These are phyloP conservation scores for Picochlorum sp. DNA, from an alignment of 139 green algal genomes.

Conservation along the genomic window DNA sequence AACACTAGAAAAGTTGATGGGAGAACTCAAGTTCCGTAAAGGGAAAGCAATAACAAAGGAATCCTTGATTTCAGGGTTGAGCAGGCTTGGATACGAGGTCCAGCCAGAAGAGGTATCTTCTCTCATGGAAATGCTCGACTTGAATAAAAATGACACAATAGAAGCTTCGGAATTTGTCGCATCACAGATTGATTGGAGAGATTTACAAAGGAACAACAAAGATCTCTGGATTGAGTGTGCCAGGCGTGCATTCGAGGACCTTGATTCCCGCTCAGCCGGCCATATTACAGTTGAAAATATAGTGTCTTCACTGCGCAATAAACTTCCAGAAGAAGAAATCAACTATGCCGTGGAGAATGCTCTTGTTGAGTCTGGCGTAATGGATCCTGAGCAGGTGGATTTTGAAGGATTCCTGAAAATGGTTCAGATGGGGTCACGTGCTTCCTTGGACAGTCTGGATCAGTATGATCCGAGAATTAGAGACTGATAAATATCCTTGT, in stretches of 20 bases:
- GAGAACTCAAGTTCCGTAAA: slow-evolving; percentile 19
- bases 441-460: slow-evolving; percentile 37
- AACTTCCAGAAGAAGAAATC: slow-evolving; percentile 72
- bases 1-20: slow-evolving; percentile 27
- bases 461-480: slow-evolving; percentile 26
- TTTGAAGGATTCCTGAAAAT: slow-evolving; percentile 67
- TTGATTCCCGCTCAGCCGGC: slow-evolving; percentile 50
- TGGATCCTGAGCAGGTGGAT: slow-evolving; percentile 59
- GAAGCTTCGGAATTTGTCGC: slow-evolving; percentile 30
- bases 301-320: slow-evolving; percentile 42
- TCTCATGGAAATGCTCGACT: slow-evolving; percentile 44
- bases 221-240: slow-evolving; percentile 67
- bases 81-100: slow-evolving; percentile 46
- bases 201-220: slow-evolving; percentile 33
- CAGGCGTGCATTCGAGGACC: slow-evolving; percentile 47
- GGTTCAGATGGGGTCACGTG: slow-evolving; percentile 32
- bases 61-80: slow-evolving; percentile 41
- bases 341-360: slow-evolving; percentile 68
- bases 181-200: slow-evolving; percentile 44
- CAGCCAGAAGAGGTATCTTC: slow-evolving; percentile 28
- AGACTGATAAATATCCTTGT: background rate
- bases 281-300: slow-evolving; percentile 41
- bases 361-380: slow-evolving; percentile 50
- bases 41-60: slow-evolving; percentile 21
- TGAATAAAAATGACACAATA: slow-evolving; percentile 8